Percentiles rank a stretch among this genome's conserved stretches.
Evolutionary conservation across 345 rosid species (phyloP).

Genomic region (Adansonia digitata): DNA sequence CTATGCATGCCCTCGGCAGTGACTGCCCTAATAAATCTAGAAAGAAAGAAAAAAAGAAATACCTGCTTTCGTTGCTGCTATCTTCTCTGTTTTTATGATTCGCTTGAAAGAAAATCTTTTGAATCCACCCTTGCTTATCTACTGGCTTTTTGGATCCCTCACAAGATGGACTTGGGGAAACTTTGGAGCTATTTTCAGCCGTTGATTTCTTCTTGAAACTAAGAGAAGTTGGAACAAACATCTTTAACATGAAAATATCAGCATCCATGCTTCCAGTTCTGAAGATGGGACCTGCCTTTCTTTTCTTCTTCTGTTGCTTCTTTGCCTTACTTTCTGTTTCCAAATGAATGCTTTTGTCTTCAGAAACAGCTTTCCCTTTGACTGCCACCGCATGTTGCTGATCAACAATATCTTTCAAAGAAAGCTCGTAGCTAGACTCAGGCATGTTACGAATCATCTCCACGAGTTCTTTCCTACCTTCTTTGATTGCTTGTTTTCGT

Average conservation of each 20-base stretch:
- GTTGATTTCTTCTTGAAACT: constrained; percentile 21
- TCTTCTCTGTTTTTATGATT: constrained; percentile 5
- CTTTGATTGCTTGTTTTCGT: constrained; percentile 24
- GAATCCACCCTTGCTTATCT: constrained; percentile 16
- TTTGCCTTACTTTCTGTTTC: constrained; percentile 8
- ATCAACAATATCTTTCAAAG: constrained; percentile 49
- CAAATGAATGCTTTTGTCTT: constrained; percentile 1
- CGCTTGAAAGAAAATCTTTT: constrained; percentile 10
- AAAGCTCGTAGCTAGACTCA: constrained; percentile 44
- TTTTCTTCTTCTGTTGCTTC: neutral
- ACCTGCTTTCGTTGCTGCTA: constrained; percentile 29
- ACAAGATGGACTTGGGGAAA: constrained; percentile 25
- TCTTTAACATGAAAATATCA: constrained; percentile 42
- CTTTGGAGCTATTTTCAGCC: constrained; percentile 17
- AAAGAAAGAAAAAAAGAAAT: neutral
- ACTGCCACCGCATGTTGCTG: constrained; percentile 12
- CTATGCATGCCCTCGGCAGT: neutral
- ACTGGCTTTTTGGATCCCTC: constrained; percentile 16
- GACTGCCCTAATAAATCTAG: too few relatives aligned
- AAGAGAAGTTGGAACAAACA: constrained; percentile 34
- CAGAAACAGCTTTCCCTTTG: neutral
- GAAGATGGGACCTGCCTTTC: constrained; percentile 19
- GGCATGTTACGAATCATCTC: constrained; percentile 44
- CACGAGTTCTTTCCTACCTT: constrained; percentile 54
- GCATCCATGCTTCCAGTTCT: constrained; percentile 39